phyloP scores from a whole-genome alignment of 257 asterid genomes.

The Schizonepeta tenuifolia region DNA sequence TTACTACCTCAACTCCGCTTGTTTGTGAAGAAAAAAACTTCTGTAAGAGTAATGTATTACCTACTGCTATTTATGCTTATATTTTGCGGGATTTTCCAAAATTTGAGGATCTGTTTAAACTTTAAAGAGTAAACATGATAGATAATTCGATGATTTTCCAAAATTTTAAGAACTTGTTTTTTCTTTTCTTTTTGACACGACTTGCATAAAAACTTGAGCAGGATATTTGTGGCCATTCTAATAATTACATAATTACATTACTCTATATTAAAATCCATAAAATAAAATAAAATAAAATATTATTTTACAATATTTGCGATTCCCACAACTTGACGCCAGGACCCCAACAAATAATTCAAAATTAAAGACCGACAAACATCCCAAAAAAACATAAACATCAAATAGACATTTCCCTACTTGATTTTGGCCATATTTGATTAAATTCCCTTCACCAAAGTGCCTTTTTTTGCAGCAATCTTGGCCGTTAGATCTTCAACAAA shows the following conservation, averaged over 20 bases:
- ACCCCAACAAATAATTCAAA: neutral
- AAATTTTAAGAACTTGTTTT: no score
- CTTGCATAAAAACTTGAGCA: no score
- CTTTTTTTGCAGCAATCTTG: slow-evolving; percentile 26
- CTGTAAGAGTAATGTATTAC: neutral
- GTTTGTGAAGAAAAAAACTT: neutral
- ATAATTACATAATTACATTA: no score
- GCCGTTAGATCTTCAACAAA: slow-evolving; percentile 49
- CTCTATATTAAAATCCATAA: no score
- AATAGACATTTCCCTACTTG: neutral
- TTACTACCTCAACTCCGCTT: neutral
- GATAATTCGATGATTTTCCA: neutral
- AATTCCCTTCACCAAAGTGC: neutral
- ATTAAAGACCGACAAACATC: neutral
- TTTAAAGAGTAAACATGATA: neutral
- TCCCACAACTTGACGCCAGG: neutral
- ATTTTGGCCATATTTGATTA: neutral
- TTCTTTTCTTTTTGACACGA: no score
- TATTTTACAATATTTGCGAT: neutral
- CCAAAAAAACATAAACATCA: neutral
- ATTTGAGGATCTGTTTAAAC: neutral
- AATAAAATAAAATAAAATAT: neutral
- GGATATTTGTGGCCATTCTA: no score
- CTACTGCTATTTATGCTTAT: neutral
- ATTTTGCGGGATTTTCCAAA: neutral